Conservation (phyloP, 495 filamentous ascomycete genomes). For the Xanthoparmelia taractica region DNA sequence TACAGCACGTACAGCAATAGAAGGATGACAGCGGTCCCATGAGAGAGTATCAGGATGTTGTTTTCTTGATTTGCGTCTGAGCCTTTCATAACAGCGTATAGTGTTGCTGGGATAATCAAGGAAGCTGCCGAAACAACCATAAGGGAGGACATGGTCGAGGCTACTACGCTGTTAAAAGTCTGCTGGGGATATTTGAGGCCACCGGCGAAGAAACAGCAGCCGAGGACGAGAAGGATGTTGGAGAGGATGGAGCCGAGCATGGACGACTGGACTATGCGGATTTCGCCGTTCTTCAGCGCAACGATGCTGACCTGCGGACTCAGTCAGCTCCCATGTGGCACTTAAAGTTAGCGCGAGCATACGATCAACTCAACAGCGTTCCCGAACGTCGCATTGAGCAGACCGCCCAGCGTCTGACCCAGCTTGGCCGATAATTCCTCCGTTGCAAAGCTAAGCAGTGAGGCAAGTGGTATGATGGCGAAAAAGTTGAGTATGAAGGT, state of each 20-base stretch:
- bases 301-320: constrained; percentile 77
- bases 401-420: constrained; percentile 82
- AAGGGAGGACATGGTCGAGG: constrained; percentile 90
- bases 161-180: constrained; percentile 75
- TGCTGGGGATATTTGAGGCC: constrained; percentile 64
- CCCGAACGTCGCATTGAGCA: constrained; percentile 94
- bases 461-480: constrained; percentile 89
- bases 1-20: constrained; percentile 84
- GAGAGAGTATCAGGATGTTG: constrained; percentile 77
- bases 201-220: constrained; percentile 92
- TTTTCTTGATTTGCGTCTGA: constrained; percentile 38
- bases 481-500: constrained; percentile 90
- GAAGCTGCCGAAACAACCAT: constrained; percentile 90
- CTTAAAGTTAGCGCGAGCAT: constrained; percentile 29
- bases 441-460: constrained; percentile 88
- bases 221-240: constrained; percentile 88
- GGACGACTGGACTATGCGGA: constrained; percentile 91
- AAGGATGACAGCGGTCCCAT: constrained; percentile 83
- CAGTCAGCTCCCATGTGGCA: constrained; percentile 14
- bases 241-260: constrained; percentile 97
- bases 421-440: constrained; percentile 80
- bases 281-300: constrained; percentile 74
- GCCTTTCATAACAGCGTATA: constrained; percentile 50
- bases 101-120: constrained; percentile 84
- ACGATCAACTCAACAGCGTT: constrained; percentile 99